These are phyloP conservation scores for Paspalum vaginatum DNA, from an alignment of 176 grass and related monocot species.

Conservation along the genomic window DNA sequence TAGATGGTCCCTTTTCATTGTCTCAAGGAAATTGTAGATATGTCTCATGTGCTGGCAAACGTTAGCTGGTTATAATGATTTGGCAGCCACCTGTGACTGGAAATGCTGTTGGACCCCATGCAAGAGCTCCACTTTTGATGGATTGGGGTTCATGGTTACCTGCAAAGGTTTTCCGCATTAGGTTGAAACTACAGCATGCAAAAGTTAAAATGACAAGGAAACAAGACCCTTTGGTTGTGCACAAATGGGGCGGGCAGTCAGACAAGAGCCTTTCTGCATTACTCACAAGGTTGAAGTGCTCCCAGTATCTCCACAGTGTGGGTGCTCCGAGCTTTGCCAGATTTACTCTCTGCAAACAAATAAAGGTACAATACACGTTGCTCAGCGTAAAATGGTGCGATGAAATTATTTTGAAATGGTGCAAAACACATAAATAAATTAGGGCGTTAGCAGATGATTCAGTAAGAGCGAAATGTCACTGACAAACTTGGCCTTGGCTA, in stretches of 20 bases:
- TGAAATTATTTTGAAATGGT: background rate
- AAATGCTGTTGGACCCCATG: constrained; percentile 80
- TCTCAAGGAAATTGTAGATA: background rate
- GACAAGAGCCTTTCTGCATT: background rate
- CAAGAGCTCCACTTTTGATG: constrained; percentile 73
- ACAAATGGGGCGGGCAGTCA: background rate
- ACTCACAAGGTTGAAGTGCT: constrained; percentile 84
- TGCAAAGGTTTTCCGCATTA: constrained; percentile 35
- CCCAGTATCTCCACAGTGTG: constrained; percentile 87
- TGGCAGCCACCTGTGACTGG: constrained; percentile 65
- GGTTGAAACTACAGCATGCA: background rate
- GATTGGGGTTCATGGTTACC: constrained; percentile 72
- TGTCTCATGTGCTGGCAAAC: background rate
- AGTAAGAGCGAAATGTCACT: background rate
- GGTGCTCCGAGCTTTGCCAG: constrained; percentile 73
- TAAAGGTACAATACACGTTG: background rate
- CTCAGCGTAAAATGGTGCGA: background rate
- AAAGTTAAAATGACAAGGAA: no score
- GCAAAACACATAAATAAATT: background rate
- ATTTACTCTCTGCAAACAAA: constrained; percentile 69
- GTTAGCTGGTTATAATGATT: background rate
- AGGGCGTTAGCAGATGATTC: background rate
- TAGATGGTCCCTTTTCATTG: constrained; percentile 2
- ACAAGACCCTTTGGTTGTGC: background rate
- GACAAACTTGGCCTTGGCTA: background rate